Conservation (phyloP, 1,139 yeast genomes). For the Yamadazyma conglobata region DNA sequence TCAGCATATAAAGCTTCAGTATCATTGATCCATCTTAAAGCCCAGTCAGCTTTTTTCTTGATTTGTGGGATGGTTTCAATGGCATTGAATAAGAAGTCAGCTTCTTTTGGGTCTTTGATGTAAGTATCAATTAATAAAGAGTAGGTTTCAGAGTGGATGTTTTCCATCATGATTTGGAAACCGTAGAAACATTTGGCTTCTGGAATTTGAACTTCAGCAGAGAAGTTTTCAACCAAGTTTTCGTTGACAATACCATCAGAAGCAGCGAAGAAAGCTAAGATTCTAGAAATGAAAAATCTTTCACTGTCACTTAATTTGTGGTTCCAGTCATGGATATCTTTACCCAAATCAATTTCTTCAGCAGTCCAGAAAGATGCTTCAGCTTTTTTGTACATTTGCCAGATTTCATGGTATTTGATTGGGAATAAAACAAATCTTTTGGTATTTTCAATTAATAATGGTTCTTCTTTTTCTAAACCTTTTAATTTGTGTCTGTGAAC, state of each 20-base stretch:
- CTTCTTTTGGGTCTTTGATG: slow-evolving; percentile 91
- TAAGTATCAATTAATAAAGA: slow-evolving; percentile 91
- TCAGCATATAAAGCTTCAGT: slow-evolving; percentile 86
- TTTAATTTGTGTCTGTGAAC: slow-evolving; percentile 70
- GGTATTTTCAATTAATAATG: slow-evolving; percentile 79
- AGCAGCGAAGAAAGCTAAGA: slow-evolving; percentile 97
- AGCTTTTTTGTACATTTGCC: slow-evolving; percentile 99
- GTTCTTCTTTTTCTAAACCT: slow-evolving; percentile 83
- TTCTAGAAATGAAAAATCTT: slow-evolving; percentile 84
- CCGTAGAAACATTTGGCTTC: slow-evolving; percentile 99
- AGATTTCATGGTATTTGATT: slow-evolving; percentile 93
- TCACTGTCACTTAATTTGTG: slow-evolving; percentile 80
- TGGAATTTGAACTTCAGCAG: slow-evolving; percentile 94
- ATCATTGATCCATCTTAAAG: slow-evolving; percentile 91
- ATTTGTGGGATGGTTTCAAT: slow-evolving; percentile 92
- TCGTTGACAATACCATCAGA: slow-evolving; percentile 98
- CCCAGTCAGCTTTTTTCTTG: slow-evolving; percentile 97
- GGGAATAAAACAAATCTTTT: slow-evolving; percentile 95
- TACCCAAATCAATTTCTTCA: slow-evolving; percentile 94
- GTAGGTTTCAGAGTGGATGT: slow-evolving; percentile 96
- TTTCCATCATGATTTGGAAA: slow-evolving; percentile 99
- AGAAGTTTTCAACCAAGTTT: slow-evolving; percentile 93
- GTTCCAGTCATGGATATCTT: slow-evolving; percentile 91
- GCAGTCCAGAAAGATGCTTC: slow-evolving; percentile 99
- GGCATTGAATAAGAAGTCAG: slow-evolving; percentile 85